Evolutionary conservation across 148 eudicot genomes (phyloP), one percentile per base, ranked within the genome.

Genomic region (Amaranthus hypochondriacus): DNA sequence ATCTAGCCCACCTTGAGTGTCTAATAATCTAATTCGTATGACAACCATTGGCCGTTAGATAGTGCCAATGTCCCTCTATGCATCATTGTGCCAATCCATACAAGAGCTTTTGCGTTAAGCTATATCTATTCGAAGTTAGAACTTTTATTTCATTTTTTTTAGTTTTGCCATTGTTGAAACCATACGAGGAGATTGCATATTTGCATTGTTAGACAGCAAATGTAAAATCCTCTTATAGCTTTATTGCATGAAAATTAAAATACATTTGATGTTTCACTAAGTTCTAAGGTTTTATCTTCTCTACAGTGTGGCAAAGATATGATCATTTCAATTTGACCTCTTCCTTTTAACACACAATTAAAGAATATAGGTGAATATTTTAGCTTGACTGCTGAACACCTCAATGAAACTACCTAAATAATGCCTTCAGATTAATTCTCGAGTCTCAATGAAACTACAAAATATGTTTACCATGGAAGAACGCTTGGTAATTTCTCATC

Each of bases 1-100:
- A 54, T 69, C 72, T 42, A 42, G 15, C 55, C 28, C 60, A 49
- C 12, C 53, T 66, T 66, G 70, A n/a, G 11, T 48, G 54, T 49
- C 70, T 5, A 2, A 18, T 48, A 48, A n/a, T 15, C 39, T 66
- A 49, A 42, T 66, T 62, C 48, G 18, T 18, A 39, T 62, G 18
- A 18, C 18, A 18, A 18, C 18, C 18, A 18, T 18, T 18, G 18
- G 18, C n/a, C n/a, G n/a, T 18, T 18, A 18, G 42, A 60, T 57
- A 18, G 63, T 42, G 66, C 14, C 48, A 39, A 39, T 42, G 4
- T 39, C 2, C 66, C 5, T 62, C 14, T 7, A 15, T 1, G 10
- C 44, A 6, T 62, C n/a, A 42, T 4, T 62, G 48, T 10, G n/a
- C 10, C 10, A 39, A 42, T 61, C 14, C 70, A 48, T 48, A n/a